Conservation (phyloP, 2,329 filamentous ascomycete species). For the Trichoderma endophyticum region DNA sequence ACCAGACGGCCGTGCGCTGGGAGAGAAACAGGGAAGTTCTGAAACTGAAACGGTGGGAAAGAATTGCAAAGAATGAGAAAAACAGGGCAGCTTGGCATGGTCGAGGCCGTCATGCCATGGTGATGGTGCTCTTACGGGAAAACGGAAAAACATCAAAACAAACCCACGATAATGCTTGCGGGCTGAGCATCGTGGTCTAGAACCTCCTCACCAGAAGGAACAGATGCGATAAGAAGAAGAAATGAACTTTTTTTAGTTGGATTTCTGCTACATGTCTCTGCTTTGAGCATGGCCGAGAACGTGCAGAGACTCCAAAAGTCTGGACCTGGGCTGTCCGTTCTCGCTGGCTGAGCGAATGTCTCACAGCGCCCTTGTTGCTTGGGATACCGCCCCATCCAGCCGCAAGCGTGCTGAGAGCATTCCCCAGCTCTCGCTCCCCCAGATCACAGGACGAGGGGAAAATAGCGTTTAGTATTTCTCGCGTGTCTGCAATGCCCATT, state of each 20-base stretch:
- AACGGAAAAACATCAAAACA: slow-evolving; percentile 1
- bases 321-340: background rate
- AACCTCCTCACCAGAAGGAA: background rate
- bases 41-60: background rate
- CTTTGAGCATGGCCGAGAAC: slow-evolving; percentile 15
- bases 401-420: slow-evolving; percentile 13
- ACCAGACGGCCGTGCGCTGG: background rate
- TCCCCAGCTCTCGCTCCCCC: background rate
- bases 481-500: background rate
- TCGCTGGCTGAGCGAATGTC: slow-evolving; percentile 12
- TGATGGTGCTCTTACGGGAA: background rate
- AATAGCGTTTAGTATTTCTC: background rate
- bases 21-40: slow-evolving; percentile 1
- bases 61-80: background rate
- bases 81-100: background rate
- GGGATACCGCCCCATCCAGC: slow-evolving; percentile 5
- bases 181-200: slow-evolving; percentile 1
- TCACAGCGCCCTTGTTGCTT: slow-evolving; percentile 13
- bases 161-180: background rate
- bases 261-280: background rate
- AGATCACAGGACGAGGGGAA: background rate
- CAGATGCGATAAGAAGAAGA: background rate
- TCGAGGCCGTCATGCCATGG: background rate
- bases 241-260: background rate
- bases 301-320: background rate